Base-by-base conservation (phyloP, 2,329 filamentous ascomycete species). In the Xylaria sp. region DNA sequence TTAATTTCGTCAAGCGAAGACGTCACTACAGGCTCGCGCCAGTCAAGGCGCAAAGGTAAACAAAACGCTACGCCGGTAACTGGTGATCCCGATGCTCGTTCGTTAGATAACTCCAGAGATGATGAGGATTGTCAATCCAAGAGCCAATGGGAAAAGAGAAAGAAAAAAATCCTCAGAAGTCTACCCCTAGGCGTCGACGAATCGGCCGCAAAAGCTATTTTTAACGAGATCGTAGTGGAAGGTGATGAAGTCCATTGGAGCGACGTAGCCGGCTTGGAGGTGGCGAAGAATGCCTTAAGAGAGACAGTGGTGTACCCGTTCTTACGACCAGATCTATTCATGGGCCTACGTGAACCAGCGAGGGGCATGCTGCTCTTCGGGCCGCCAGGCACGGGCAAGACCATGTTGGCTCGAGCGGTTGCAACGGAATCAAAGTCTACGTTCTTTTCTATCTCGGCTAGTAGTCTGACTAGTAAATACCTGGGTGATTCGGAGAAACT, bases 271-370 rank as follows among this genome's bases (percentile, higher is more conserved):
- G 96, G 96, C 0, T 83, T 99, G 3, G 93, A 97, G 59, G 87
- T 92, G 62, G 96, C 96, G 40, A 99, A 99, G 78, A 93, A 90
- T 64, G 94, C 96, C 0, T 83, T 99, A 59, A 95, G 97, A 76
- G 96, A 99, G 81, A 94, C 94, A 0, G 96, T 99, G 1, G 95
- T 99, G 1, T 99, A 99, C 76, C 96, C 96, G 0, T 98, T 99
- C 78, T 83, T 99, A 12, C 91, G 96, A 1, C 96, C 96, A 1
- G 96, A 99, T 80, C 83, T 99, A 1, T 99, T 99, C 82, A 96
- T 95, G 88, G 96, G 96, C 0, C 85, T 99, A 12, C 91, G 96
- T 47, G 96, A 99, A 78, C 96, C 96, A 23, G 95, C 96, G 16
- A 87, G 94, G 66, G 96, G 96, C 5, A 98, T 99, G 93, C 85